phyloP scores from a whole-genome alignment of 164 flowering plant genomes.

The Nelumbo lutea region DNA sequence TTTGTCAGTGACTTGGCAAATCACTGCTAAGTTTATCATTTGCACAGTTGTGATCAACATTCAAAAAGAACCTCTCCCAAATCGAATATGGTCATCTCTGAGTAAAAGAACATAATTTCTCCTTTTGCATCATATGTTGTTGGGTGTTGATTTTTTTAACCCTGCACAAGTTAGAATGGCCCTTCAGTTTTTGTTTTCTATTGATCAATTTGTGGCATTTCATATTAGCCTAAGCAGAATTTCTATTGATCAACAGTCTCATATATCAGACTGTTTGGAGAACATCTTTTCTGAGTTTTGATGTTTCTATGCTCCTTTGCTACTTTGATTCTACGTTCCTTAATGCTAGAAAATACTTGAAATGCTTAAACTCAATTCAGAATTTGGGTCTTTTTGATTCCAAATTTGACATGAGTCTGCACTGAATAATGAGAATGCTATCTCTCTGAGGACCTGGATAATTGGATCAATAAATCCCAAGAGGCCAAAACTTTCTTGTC shows the following conservation, averaged over 20 bases:
- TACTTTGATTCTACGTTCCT: neutral
- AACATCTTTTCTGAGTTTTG: too few relatives aligned
- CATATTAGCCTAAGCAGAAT: neutral
- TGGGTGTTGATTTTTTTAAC: too few relatives aligned
- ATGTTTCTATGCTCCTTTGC: neutral
- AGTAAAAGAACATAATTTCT: too few relatives aligned
- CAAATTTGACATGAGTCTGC: too few relatives aligned
- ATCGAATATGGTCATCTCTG: too few relatives aligned
- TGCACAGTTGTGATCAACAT: too few relatives aligned
- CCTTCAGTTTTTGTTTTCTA: neutral
- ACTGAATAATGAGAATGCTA: neutral
- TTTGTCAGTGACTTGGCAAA: too few relatives aligned
- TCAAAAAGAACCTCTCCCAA: too few relatives aligned
- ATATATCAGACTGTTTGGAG: too few relatives aligned
- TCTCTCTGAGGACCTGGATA: neutral
- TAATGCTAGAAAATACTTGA: neutral
- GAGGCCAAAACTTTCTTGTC: neutral
- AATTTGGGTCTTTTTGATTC: neutral
- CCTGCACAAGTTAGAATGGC: neutral
- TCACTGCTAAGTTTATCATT: too few relatives aligned
- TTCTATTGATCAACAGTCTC: neutral
- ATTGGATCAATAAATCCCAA: neutral
- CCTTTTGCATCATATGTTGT: too few relatives aligned
- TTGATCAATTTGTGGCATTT: too few relatives aligned
- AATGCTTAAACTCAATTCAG: neutral